Evolutionary conservation across 2,329 filamentous ascomycete genomes (phyloP).

Genomic region (Fusarium sp.): DNA sequence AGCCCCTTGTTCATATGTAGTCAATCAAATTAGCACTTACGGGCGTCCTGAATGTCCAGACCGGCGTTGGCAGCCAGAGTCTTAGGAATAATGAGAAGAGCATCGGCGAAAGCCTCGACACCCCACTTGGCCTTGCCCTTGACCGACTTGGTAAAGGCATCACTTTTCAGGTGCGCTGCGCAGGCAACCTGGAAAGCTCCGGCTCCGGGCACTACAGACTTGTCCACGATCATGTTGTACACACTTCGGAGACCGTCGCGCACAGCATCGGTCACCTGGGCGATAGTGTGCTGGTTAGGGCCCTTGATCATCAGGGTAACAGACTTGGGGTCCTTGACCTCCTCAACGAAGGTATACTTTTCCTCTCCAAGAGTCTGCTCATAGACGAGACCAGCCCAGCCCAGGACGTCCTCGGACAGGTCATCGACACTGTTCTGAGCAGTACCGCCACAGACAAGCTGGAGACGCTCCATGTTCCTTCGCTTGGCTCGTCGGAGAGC

Average conservation of each 20-base stretch:
- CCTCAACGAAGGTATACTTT: conserved; percentile 99
- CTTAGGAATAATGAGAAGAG: conserved; percentile 95
- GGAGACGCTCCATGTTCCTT: conserved; percentile 98
- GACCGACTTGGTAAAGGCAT: conserved; percentile 88
- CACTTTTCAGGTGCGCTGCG: conserved; percentile 87
- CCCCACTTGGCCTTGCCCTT: conserved; percentile 99
- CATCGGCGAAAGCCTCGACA: conserved; percentile 94
- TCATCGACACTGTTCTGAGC: conserved; percentile 98
- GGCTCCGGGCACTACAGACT: conserved; percentile 92
- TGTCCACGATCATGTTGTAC: conserved; percentile 99
- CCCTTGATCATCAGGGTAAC: conserved; percentile 98
- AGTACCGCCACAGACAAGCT: conserved; percentile 91
- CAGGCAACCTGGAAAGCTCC: conserved; percentile 98
- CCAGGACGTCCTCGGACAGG: conserved; percentile 87
- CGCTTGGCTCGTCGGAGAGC: conserved; percentile 95
- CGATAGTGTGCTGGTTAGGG: conserved; percentile 96
- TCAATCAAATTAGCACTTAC: conserved; percentile 69
- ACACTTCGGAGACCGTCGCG: conserved; percentile 95
- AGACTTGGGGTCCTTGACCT: conserved; percentile 98
- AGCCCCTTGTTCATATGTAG: conserved; percentile 26
- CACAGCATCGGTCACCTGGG: conserved; percentile 96
- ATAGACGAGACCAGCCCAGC: conserved; percentile 97
- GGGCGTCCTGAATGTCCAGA: conserved; percentile 95
- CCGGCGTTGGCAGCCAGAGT: conserved; percentile 96
- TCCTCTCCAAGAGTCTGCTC: conserved; percentile 98